phyloP scores from a whole-genome alignment of 345 rosid species.

The Moricandia moricandioides region DNA sequence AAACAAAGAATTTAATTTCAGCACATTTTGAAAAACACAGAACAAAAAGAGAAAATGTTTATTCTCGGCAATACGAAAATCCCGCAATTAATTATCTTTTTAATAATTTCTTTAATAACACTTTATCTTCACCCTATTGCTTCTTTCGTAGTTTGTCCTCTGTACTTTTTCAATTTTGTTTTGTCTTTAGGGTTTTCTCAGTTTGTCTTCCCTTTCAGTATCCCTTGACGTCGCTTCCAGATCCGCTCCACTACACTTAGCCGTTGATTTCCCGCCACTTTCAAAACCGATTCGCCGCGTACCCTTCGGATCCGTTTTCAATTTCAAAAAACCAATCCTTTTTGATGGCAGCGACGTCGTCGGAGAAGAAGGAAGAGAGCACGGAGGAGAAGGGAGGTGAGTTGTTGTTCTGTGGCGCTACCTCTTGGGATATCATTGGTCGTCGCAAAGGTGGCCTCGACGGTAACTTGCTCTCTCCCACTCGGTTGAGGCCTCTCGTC shows the following conservation, averaged over 20 bases:
- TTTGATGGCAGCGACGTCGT: slow-evolving; percentile 56
- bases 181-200: slow-evolving; percentile 57
- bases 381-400: slow-evolving; percentile 77
- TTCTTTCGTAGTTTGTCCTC: slow-evolving; percentile 32
- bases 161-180: background rate
- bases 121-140: slow-evolving; percentile 23
- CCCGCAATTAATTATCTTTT: slow-evolving; percentile 29
- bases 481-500: slow-evolving; percentile 86
- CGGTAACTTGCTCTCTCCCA: slow-evolving; percentile 81
- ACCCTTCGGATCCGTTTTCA: slow-evolving; percentile 22
- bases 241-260: slow-evolving; percentile 37
- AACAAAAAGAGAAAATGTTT: too few relatives aligned
- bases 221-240: slow-evolving; percentile 40
- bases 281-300: slow-evolving; percentile 33
- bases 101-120: background rate
- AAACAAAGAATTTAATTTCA: too few relatives aligned
- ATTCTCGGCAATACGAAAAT: slow-evolving; percentile 25
- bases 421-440: slow-evolving; percentile 76
- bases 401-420: slow-evolving; percentile 82
- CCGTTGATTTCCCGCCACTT: slow-evolving; percentile 84
- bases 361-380: slow-evolving; percentile 48
- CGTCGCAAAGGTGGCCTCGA: slow-evolving; percentile 60
- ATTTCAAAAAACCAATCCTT: background rate
- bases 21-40: too few relatives aligned
- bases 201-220: slow-evolving; percentile 36